These are phyloP conservation scores for Noccaea bulbosa DNA, from an alignment of 345 rosid genomes.

Conservation along the genomic window DNA sequence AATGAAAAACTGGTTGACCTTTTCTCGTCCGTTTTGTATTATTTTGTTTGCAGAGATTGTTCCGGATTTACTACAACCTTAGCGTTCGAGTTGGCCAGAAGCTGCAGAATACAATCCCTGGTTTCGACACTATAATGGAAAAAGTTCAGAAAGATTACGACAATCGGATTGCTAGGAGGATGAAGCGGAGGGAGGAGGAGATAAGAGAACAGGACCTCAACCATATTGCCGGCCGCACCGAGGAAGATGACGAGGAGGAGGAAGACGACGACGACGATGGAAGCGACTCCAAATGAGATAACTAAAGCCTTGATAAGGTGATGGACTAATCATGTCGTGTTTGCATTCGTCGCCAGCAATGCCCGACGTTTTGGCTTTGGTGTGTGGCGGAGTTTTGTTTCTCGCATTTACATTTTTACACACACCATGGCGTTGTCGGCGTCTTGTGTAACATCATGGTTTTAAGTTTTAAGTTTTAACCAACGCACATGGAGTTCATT, in stretches of 20 bases:
- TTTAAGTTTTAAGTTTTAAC: neutral
- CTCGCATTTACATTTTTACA: constrained; percentile 2
- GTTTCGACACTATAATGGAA: constrained; percentile 57
- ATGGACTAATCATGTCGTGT: constrained; percentile 20
- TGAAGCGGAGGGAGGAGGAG: constrained; percentile 49
- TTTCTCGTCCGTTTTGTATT: neutral
- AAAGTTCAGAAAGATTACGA: constrained; percentile 53
- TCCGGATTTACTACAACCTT: constrained; percentile 50
- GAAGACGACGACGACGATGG: constrained; percentile 24
- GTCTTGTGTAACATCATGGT: neutral
- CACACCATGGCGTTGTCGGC: neutral
- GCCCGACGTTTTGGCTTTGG: neutral
- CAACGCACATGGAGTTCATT: neutral
- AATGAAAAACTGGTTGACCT: neutral
- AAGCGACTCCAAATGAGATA: constrained; percentile 29
- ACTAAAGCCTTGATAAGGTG: constrained; percentile 7
- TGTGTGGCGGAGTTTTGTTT: constrained; percentile 5
- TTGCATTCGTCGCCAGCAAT: constrained; percentile 5
- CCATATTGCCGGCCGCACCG: constrained; percentile 27
- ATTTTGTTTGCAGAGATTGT: constrained; percentile 50
- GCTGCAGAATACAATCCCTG: constrained; percentile 59
- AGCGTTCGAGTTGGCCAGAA: constrained; percentile 47
- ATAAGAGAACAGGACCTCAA: constrained; percentile 45
- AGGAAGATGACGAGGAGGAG: constrained; percentile 32
- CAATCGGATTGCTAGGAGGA: constrained; percentile 44